Percentiles rank a stretch among this genome's conserved stretches.
phyloP scores from a whole-genome alignment of 345 rosid genomes.

The Luvunga scandens region DNA sequence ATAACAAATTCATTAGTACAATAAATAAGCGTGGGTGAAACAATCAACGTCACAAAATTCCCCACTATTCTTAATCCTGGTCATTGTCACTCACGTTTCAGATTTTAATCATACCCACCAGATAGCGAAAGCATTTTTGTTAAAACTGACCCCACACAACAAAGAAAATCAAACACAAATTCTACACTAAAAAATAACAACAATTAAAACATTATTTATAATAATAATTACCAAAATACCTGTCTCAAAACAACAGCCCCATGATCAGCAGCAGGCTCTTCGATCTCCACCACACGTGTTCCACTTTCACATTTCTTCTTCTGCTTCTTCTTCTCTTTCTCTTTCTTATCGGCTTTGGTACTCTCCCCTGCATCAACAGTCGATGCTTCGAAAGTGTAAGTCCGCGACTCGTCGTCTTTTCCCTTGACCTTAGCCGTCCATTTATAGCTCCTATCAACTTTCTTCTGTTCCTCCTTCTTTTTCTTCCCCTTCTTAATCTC shows the following conservation, averaged over 20 bases:
- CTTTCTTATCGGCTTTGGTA: conserved; percentile 36
- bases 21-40: neutral
- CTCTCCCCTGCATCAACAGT: conserved; percentile 40
- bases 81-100: neutral
- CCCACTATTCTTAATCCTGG: neutral
- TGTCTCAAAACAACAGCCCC: conserved; percentile 53
- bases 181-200: too few relatives aligned
- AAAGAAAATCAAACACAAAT: neutral
- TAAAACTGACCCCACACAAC: neutral
- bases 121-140: neutral
- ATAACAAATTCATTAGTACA: neutral
- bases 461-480: conserved; percentile 6
- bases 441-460: conserved; percentile 61
- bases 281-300: conserved; percentile 66
- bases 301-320: conserved; percentile 38
- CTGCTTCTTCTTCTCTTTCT: conserved; percentile 28
- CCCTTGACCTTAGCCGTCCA: conserved; percentile 72
- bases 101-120: neutral
- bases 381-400: conserved; percentile 59
- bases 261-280: conserved; percentile 47
- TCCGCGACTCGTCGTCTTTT: conserved; percentile 41
- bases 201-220: neutral
- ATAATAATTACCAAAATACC: conserved; percentile 32
- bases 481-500: conserved; percentile 64
- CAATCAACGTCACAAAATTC: conserved; percentile 11